Evolutionary conservation across 1,284 basidiomycete species (phyloP).

Genomic region (Neotropicomus parvogracilis): DNA sequence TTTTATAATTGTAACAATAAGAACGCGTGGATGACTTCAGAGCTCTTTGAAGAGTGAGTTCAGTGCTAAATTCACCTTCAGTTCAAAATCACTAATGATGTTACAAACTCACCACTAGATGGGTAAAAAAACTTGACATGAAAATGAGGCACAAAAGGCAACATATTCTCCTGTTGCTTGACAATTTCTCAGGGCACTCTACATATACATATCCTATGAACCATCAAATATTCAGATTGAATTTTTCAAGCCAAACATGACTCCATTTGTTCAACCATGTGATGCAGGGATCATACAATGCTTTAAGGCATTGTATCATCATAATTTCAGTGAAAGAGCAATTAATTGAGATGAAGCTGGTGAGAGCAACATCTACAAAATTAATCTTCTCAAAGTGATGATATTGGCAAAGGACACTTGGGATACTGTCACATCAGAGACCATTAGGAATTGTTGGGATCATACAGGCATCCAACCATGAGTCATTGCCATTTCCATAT

Average conservation of each 20-base stretch:
- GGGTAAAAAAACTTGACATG: neutral
- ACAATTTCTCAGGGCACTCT: conserved; percentile 8
- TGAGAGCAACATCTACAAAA: too few relatives aligned
- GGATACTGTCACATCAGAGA: too few relatives aligned
- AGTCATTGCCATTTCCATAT: too few relatives aligned
- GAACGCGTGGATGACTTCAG: conserved; percentile 5
- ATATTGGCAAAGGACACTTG: too few relatives aligned
- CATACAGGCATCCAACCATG: neutral
- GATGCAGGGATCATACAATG: neutral
- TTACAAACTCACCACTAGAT: neutral
- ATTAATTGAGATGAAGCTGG: too few relatives aligned
- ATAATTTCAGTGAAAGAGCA: too few relatives aligned
- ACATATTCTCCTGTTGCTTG: neutral
- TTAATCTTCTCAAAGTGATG: too few relatives aligned
- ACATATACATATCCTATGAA: too few relatives aligned
- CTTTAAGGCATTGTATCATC: neutral
- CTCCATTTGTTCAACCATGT: neutral
- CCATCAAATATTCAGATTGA: neutral
- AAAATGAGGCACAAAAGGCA: neutral
- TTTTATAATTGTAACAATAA: neutral
- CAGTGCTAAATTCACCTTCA: neutral
- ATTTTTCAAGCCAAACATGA: neutral
- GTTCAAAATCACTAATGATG: neutral
- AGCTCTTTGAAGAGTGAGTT: conserved; percentile 5
- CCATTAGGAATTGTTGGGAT: neutral